Percentiles rank a stretch among this genome's conserved stretches.
Evolutionary conservation across 2,329 filamentous ascomycete genomes (phyloP).

Genomic region (Diaporthe caulivora): DNA sequence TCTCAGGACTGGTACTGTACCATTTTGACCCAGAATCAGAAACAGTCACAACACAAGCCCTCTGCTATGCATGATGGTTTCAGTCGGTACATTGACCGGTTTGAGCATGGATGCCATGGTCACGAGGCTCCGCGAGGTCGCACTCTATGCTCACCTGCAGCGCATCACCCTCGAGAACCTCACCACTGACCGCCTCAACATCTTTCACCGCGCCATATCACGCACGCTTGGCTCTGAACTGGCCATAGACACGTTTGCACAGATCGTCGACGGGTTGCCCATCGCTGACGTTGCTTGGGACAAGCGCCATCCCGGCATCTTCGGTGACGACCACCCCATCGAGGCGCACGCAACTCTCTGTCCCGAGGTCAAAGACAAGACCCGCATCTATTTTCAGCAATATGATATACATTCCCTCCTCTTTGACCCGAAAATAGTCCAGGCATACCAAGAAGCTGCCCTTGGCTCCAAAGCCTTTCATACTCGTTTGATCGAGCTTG

Average conservation of each 20-base stretch:
- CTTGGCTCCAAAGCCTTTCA: constrained; percentile 46
- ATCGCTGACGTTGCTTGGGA: constrained; percentile 16
- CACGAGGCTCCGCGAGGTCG: constrained; percentile 11
- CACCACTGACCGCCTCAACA: constrained; percentile 10
- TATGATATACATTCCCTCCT: constrained; percentile 29
- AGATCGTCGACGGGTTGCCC: constrained; percentile 29
- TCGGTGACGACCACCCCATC: constrained; percentile 10
- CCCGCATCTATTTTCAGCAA: background rate
- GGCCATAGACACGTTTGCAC: constrained; percentile 16
- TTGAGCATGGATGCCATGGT: constrained; percentile 17
- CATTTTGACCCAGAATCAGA: background rate
- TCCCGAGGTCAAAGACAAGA: constrained; percentile 32
- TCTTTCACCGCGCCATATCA: constrained; percentile 17
- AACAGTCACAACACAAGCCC: background rate
- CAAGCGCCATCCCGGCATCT: constrained; percentile 13
- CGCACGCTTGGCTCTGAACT: constrained; percentile 11
- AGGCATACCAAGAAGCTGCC: constrained; percentile 43
- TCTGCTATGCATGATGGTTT: constrained; percentile 2
- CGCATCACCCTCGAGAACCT: constrained; percentile 21
- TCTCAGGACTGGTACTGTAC: background rate
- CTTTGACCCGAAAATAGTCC: constrained; percentile 42
- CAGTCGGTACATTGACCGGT: constrained; percentile 11
- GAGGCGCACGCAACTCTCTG: constrained; percentile 35
- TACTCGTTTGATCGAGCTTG: constrained; percentile 48
- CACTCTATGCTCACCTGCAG: constrained; percentile 17